Base-by-base conservation (phyloP, 2,329 filamentous ascomycete genomes). In the Cladosporium sphaerospermum region DNA sequence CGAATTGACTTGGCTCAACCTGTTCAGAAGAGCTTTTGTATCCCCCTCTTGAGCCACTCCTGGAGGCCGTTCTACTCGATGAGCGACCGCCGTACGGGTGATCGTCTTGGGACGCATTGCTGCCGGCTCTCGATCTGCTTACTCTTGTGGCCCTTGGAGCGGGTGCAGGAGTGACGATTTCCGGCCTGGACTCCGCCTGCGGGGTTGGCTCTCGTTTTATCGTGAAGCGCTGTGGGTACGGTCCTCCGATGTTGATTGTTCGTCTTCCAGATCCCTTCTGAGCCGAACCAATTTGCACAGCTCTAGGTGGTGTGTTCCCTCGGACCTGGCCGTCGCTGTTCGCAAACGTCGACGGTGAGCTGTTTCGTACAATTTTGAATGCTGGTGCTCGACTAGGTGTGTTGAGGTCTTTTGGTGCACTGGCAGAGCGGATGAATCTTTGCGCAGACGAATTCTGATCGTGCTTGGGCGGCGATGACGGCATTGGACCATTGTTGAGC, bases 401-500 rank as follows among this genome's bases (percentile, higher is more conserved):
- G 45, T 67, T 65, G 28, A 65, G 49, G 16, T 58, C 64, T 50
- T 60, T 64, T 31, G 56, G 59, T 11, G 57, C 59, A 52, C 60
- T 63, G 45, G 55, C 54, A 6, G 64, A 63, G 52, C 62, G 57
- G 45, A 62, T 61, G 57, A 61, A 62, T 16, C 60, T 62, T 33
- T 61, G 57, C 36, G 56, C 57, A 4, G 62, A 60, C 16, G 56
- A 71, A 57, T 45, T 66, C 64, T 69, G 62, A 37, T 75, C 75
- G 54, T 74, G 72, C 52, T 77, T 75, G 18, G 71, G 70, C 45
- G 76, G 75, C 8, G 81, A 78, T 3, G 74, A 78, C 46, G 80
- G 80, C 41, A 85, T 82, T 54, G 82, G 81, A 19, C 70, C 74
- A 59, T 78, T 76, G 48, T 77, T 77, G 50, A 96, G 78, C 13